A percentile compares a stretch with the other conserved stretches of the same genome.
Evolutionary conservation across 352 stramenopile genomes (phyloP).

Genomic region (Phytophthora pseudosyringae): DNA sequence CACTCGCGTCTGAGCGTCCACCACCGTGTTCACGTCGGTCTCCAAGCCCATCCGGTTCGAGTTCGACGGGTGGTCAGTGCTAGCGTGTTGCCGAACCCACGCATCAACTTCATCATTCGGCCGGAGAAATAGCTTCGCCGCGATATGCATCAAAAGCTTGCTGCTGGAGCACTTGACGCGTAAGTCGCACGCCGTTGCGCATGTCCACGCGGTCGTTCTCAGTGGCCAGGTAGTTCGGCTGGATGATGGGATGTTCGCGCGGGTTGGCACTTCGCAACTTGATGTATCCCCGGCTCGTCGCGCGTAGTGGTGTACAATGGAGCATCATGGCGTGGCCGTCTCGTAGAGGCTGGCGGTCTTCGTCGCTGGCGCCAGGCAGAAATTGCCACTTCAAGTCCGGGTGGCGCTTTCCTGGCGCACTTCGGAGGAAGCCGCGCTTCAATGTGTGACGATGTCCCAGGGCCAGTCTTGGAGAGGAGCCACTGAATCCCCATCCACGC

Average conservation of each 20-base stretch:
- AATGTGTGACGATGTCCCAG: constrained; percentile 74
- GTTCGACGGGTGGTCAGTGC: constrained; percentile 86
- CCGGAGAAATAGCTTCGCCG: constrained; percentile 71
- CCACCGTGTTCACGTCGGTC: constrained; percentile 64
- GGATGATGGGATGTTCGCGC: constrained; percentile 67
- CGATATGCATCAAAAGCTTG: constrained; percentile 80
- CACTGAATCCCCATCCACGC: constrained; percentile 77
- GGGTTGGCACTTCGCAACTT: constrained; percentile 73
- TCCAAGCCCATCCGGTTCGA: constrained; percentile 86
- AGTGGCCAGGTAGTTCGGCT: constrained; percentile 87
- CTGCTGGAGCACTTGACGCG: constrained; percentile 85
- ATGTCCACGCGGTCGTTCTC: constrained; percentile 74
- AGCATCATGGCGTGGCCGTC: constrained; percentile 78
- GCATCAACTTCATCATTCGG: constrained; percentile 72
- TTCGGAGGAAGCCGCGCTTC: constrained; percentile 75
- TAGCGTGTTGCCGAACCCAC: constrained; percentile 77
- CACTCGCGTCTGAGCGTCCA: constrained; percentile 85
- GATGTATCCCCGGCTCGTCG: constrained; percentile 80
- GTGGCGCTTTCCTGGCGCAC: constrained; percentile 62
- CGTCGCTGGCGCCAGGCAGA: constrained; percentile 59
- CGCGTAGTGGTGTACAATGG: constrained; percentile 83
- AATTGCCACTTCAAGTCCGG: constrained; percentile 90
- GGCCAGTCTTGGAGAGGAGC: constrained; percentile 59
- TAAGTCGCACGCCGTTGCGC: constrained; percentile 69
- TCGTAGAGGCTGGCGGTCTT: constrained; percentile 25